phyloP scores from a whole-genome alignment of 805 yeast species.

The Candida coquimbonensis region DNA sequence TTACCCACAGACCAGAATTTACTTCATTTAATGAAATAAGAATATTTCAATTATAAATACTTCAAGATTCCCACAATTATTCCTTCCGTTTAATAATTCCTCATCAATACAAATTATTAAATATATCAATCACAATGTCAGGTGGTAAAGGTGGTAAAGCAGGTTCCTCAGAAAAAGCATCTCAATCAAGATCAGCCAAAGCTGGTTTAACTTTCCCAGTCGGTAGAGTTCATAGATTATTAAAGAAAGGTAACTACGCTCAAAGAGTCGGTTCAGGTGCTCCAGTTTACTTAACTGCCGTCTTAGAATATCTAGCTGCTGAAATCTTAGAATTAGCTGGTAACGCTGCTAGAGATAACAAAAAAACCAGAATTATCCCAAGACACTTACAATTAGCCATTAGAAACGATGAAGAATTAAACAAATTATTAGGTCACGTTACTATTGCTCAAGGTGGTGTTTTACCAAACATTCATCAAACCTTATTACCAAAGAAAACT shows the following conservation, averaged over 20 bases:
- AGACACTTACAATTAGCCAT: conserved; percentile 98
- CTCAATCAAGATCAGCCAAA: conserved; percentile 97
- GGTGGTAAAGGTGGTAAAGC: conserved; percentile 81
- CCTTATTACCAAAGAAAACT: conserved; percentile 77
- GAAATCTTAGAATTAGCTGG: conserved; percentile 98
- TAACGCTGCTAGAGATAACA: conserved; percentile 98
- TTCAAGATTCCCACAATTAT: background rate
- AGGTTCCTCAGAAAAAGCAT: conserved; percentile 88
- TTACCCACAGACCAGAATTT: background rate
- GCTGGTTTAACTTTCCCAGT: conserved; percentile 99
- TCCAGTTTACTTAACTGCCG: conserved; percentile 96
- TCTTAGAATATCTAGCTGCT: conserved; percentile 93
- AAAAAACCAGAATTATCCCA: conserved; percentile 98
- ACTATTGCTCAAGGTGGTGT: conserved; percentile 99
- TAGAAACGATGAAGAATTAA: conserved; percentile 98
- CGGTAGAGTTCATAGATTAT: conserved; percentile 96
- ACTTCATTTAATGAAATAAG: background rate
- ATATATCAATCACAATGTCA: conserved; percentile 44
- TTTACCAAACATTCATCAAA: conserved; percentile 94
- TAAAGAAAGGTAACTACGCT: conserved; percentile 96
- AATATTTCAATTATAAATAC: background rate
- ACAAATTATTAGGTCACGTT: conserved; percentile 87
- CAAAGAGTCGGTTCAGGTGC: conserved; percentile 99
- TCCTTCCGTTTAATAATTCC: background rate
- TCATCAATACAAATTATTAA: conserved; percentile 7